Percentiles rank a stretch among this genome's conserved stretches.
phyloP scores from a whole-genome alignment of 768 basidiomycete genomes.

The Boletus rufocinnamomeus region DNA sequence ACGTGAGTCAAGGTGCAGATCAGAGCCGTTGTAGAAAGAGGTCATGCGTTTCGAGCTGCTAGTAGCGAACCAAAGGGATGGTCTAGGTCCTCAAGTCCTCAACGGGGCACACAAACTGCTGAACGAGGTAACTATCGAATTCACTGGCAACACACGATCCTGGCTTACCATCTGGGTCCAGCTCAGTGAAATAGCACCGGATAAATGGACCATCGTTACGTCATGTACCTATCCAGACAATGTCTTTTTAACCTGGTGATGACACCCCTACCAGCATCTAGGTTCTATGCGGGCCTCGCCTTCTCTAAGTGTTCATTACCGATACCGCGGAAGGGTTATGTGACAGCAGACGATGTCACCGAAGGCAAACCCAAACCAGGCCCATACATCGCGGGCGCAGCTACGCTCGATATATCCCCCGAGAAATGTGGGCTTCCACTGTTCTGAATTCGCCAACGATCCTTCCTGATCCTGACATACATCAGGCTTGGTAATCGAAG shows the following conservation, averaged over 20 bases:
- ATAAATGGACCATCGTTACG: constrained; percentile 81
- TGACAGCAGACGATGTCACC: constrained; percentile 68
- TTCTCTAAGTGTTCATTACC: constrained; percentile 64
- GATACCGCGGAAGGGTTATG: constrained; percentile 56
- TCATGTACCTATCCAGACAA: constrained; percentile 47
- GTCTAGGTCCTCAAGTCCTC: constrained; percentile 54
- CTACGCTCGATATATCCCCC: constrained; percentile 50
- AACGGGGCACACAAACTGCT: constrained; percentile 67
- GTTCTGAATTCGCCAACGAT: neutral
- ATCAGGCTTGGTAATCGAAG: constrained; percentile 85
- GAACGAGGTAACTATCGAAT: constrained; percentile 42
- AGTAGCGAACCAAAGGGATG: constrained; percentile 54
- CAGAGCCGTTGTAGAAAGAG: constrained; percentile 48
- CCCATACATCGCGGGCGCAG: constrained; percentile 81
- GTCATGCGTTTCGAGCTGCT: constrained; percentile 77
- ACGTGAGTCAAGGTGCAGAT: neutral
- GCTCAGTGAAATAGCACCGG: constrained; percentile 29
- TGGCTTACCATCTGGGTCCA: constrained; percentile 8
- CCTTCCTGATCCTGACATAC: neutral
- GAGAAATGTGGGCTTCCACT: constrained; percentile 49
- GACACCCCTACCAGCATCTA: constrained; percentile 56
- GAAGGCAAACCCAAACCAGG: constrained; percentile 86
- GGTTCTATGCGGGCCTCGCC: constrained; percentile 67
- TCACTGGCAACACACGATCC: neutral
- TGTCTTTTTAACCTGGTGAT: neutral